Evolutionary conservation across 2,329 filamentous ascomycete species (phyloP), one percentile per base, ranked within the genome.

Genomic region (Penicillium brevicompactum): DNA sequence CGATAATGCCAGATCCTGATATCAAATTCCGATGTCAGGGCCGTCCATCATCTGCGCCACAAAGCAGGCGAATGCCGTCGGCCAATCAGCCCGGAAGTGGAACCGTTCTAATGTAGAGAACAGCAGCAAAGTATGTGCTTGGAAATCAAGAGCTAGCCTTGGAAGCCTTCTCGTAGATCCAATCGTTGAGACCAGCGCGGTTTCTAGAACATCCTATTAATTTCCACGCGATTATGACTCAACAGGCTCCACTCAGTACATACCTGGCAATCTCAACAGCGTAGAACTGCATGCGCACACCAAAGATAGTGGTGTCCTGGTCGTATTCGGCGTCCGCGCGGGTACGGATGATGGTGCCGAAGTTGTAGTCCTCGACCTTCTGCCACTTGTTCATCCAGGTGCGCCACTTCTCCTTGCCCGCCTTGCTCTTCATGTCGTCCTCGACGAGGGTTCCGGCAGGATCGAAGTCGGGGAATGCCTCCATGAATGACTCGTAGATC

Each of bases 371-470:
- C 61, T 94, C 89, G n/a, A 99, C 81, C 77, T 85, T 93, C 76
- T 96, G 92, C 79, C 97, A 99, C 59, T 83, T 80, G 82, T 89
- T 92, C 84, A 97, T 89, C 79, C 97, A 99, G 62, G 89, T 90
- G 68, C 94, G 87, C 94, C 94, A 99, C 72, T 84, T 84, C 77
- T 95, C 91, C 82, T 99, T 99, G 72, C 93, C 93, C 13, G 80
- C 77, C 80, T 96, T 95, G 84, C 91, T 97, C 87, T 99, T 99
- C 93, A 99, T 97, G 67, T 90, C 82, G 65, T 96, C 88, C 79
- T 99, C 94, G 72, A 96, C 77, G 62, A 99, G 88, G 10, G 89
- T 89, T 41, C 79, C 86, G 16, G 87, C 84, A 1, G 92, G 86
- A 75, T 99, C 90, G 70, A 96, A 95, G 30, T 97, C 94, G 62